Evolutionary conservation across 2,329 filamentous ascomycete genomes (phyloP), one percentile per base, ranked within the genome.

Genomic region (Ilyonectria mors-panacis): DNA sequence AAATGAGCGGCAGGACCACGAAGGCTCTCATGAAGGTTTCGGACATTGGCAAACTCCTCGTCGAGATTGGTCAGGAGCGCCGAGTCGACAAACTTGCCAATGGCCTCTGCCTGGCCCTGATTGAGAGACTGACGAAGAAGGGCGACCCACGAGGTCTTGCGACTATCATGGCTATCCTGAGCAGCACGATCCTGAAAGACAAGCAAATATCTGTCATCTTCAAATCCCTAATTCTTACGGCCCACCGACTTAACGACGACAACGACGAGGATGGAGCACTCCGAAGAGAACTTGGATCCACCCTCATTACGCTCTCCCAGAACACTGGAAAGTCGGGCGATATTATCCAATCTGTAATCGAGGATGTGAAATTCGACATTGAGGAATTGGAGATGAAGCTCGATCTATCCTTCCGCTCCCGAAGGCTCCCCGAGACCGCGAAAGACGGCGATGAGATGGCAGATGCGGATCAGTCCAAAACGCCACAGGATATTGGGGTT

Each of bases 321-420:
- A 82, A 85, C 44, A 84, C 86, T 9, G 87, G 87, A 33, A 85
- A 85, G 44, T 82, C 89, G 23, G 90, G 90, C 13, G 85, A 87
- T 28, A 84, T 91, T n/a, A 88, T 96, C 64, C 86, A 90, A 67
- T 85, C 85, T n/a, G 87, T 91, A 4, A 87, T 95, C 42, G 84
- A 89, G 39, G 88, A 92, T 45, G 87, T 89, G 8, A 88, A 91
- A 13, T 86, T 94, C 66, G 92, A 96, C 74, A 87, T 96, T 50
- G 89, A 94, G 67, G 87, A 90, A 54, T 82, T 96, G 19, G 93
- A 96, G 80, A 87, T 93, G 81, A 92, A 89, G 72, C 85, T 97
- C 21, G 91, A 93, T 62, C 88, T 91, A 9, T 88, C 90, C 10
- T 88, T 95, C 67, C 88, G 91, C 45, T 87, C 87, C 8, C 83